These are phyloP conservation scores for Ophioceras dolichostomum DNA, from an alignment of 2,329 filamentous ascomycete genomes.

Conservation along the genomic window DNA sequence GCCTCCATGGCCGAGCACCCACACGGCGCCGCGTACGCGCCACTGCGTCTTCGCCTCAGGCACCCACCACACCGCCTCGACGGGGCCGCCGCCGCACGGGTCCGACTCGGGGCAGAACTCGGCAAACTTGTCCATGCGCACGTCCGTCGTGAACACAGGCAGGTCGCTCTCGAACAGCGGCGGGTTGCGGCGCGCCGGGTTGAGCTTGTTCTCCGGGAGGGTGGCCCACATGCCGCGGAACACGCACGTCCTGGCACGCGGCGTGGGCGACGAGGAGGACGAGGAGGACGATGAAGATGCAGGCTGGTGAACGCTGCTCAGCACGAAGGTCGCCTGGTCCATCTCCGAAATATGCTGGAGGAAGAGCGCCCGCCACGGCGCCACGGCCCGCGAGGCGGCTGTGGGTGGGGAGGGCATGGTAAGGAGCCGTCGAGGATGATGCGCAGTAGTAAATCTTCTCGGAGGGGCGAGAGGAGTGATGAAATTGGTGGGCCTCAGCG, in stretches of 20 bases:
- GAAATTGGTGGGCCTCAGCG: too few relatives aligned
- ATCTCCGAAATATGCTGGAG: slow-evolving; percentile 35
- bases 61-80: slow-evolving; percentile 82
- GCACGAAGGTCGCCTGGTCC: slow-evolving; percentile 33
- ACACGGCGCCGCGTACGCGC: slow-evolving; percentile 68
- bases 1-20: slow-evolving; percentile 55
- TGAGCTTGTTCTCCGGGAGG: slow-evolving; percentile 60
- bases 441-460: too few relatives aligned
- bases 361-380: slow-evolving; percentile 42
- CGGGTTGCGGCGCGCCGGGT: slow-evolving; percentile 61
- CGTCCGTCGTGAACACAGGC: slow-evolving; percentile 76
- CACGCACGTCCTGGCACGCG: slow-evolving; percentile 67
- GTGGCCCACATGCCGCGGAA: slow-evolving; percentile 75
- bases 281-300: slow-evolving; percentile 8
- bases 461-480: too few relatives aligned
- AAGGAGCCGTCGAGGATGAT: too few relatives aligned
- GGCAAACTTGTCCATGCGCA: slow-evolving; percentile 69
- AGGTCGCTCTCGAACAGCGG: slow-evolving; percentile 60
- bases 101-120: slow-evolving; percentile 51
- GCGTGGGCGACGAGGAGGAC: slow-evolving; percentile 22
- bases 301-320: slow-evolving; percentile 33
- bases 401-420: too few relatives aligned
- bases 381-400: slow-evolving; percentile 12
- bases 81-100: slow-evolving; percentile 53
- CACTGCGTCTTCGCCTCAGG: slow-evolving; percentile 64